These are phyloP conservation scores for Elaeagnus macrophylla DNA, from an alignment of 306 rosid species.

Conservation along the genomic window DNA sequence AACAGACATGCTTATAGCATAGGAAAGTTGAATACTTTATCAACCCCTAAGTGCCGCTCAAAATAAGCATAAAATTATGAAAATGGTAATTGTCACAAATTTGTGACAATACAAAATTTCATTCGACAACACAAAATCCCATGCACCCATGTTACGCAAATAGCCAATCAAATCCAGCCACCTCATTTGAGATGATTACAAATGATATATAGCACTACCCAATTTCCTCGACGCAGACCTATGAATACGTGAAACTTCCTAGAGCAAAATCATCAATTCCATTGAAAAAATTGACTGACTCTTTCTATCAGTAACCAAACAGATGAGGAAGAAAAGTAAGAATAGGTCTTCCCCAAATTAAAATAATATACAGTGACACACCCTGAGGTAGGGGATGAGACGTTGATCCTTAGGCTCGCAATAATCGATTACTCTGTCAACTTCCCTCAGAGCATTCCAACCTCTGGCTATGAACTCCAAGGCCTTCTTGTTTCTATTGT, in stretches of 20 bases:
- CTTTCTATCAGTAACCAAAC: slow-evolving; percentile 4
- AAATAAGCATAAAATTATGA: too few species aligned
- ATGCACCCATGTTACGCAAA: too few species aligned
- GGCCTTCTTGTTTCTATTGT: slow-evolving; percentile 78
- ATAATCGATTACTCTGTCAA: slow-evolving; percentile 80
- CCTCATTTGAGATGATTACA: too few species aligned
- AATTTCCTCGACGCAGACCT: background rate
- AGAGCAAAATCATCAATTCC: background rate
- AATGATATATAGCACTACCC: too few species aligned
- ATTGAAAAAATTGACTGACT: background rate
- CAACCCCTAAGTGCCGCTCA: too few species aligned
- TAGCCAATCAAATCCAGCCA: too few species aligned
- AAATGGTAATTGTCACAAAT: too few species aligned
- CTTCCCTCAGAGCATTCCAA: slow-evolving; percentile 81
- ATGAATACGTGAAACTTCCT: background rate
- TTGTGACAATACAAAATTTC: too few species aligned
- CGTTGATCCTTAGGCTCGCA: slow-evolving; percentile 69
- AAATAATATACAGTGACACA: slow-evolving; percentile 1
- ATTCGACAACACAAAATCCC: too few species aligned
- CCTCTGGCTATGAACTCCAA: slow-evolving; percentile 82
- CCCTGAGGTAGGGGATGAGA: slow-evolving; percentile 76
- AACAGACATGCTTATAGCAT: too few species aligned
- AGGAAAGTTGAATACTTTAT: too few species aligned
- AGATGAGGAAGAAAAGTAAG: background rate
- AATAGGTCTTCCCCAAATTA: background rate